Evolutionary conservation across 768 basidiomycete genomes (phyloP), one percentile per base, ranked within the genome.

Genomic region (Pleurotus tuber-regium): DNA sequence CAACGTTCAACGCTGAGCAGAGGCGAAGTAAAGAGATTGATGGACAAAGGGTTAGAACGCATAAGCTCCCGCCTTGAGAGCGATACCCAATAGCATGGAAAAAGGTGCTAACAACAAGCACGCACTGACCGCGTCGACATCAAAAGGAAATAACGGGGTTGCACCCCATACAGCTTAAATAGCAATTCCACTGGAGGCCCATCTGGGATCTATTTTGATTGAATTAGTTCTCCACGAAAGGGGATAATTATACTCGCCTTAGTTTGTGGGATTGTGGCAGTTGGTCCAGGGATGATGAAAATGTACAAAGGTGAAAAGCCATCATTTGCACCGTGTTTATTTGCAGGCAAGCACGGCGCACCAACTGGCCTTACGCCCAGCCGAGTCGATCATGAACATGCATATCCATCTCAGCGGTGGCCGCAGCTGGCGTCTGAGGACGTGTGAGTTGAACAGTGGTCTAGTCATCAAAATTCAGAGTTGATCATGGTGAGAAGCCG

Each of bases 1-100:
- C 35, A 38, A 38, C 35, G 35, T 38, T 38, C 35, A 38, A 38
- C 35, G 35, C 35, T 38, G 35, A 38, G 35, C n/a, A 38, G 35
- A 14, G 9, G 35, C 29, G 4, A 21, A 51, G 11, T 24, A 1
- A 19, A 42, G 26, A 23, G 16, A 29, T 28, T 30, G 42, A 42
- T 9, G 10, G 9, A 10, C 10, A 35, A 10, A 35, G 33, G 33
- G 33, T 35, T 38, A 19, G 35, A 38, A 38, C 21, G 35, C 35
- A 38, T 38, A 38, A 10, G 35, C 35, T 19, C 35, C 35, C 21
- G 11, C n/a, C n/a, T 16, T 38, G 35, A 18, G n/a, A n/a, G n/a
- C n/a, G n/a, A n/a, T n/a, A n/a, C n/a, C n/a, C n/a, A 23, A 43
- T 43, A 43, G 21, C 21, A 28, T 28, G 42, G 16, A 43, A 23